These are phyloP conservation scores for Leptographium wingfieldii DNA, from an alignment of 2,329 filamentous ascomycete genomes.

Conservation along the genomic window DNA sequence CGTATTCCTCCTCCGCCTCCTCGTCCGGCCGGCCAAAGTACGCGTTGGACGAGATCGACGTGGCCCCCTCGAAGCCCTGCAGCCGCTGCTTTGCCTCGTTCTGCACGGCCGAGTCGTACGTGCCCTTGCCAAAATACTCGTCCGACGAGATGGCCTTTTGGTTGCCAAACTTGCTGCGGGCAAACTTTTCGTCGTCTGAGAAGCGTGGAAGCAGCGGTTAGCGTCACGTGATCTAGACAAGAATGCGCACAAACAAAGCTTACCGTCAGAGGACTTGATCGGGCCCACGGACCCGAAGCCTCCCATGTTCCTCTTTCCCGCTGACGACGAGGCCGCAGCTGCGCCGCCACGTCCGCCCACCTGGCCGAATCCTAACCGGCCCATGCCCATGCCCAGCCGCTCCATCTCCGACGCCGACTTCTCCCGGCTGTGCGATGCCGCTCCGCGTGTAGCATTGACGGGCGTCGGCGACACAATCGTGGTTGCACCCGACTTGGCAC, in stretches of 20 bases:
- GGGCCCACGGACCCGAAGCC: slow-evolving; percentile 78
- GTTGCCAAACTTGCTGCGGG: slow-evolving; percentile 73
- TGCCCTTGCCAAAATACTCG: slow-evolving; percentile 91
- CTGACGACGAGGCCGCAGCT: slow-evolving; percentile 21
- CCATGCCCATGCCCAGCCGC: slow-evolving; percentile 78
- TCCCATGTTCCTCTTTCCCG: slow-evolving; percentile 57
- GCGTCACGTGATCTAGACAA: not conserved
- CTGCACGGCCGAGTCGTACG: slow-evolving; percentile 68
- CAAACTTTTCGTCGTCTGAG: slow-evolving; percentile 64
- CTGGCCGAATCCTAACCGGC: slow-evolving; percentile 78
- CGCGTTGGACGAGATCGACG: slow-evolving; percentile 85
- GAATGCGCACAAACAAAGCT: not conserved
- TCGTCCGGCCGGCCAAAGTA: slow-evolving; percentile 95
- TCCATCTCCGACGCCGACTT: slow-evolving; percentile 71
- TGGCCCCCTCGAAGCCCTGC: slow-evolving; percentile 85
- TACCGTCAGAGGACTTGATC: slow-evolving; percentile 56
- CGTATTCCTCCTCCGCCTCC: slow-evolving; percentile 59
- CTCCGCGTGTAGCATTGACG: slow-evolving; percentile 49
- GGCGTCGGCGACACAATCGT: slow-evolving; percentile 58
- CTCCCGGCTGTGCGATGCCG: slow-evolving; percentile 44
- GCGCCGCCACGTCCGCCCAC: slow-evolving; percentile 43
- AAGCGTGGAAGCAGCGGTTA: not conserved
- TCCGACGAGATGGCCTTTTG: slow-evolving; percentile 98
- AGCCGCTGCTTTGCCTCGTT: slow-evolving; percentile 78
- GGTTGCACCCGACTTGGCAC: slow-evolving; percentile 18